phyloP scores from a whole-genome alignment of 768 basidiomycete species.

The Auricularia cornea region DNA sequence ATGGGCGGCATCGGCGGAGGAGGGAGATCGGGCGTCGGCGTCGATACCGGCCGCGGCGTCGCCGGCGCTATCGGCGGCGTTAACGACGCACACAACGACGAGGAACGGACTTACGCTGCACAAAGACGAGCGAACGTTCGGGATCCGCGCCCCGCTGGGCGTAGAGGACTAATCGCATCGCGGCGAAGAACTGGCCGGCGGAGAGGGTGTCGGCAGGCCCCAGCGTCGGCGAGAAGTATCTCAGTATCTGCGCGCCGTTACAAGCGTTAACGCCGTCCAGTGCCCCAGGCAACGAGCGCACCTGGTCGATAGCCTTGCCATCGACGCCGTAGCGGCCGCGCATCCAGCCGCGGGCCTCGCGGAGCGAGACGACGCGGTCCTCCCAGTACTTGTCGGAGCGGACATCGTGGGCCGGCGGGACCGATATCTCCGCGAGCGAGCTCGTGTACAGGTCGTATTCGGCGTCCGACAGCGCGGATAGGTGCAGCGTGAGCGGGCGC shows the following conservation, averaged over 20 bases:
- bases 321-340: slow-evolving; percentile 54
- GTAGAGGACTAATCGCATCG: slow-evolving; percentile 57
- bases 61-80: too few species aligned
- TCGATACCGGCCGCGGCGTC: too few species aligned
- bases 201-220: slow-evolving; percentile 44
- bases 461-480: slow-evolving; percentile 65
- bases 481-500: slow-evolving; percentile 57
- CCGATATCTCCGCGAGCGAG: slow-evolving; percentile 44
- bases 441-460: slow-evolving; percentile 64
- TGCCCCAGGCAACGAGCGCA: slow-evolving; percentile 14
- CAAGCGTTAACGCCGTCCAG: neutral
- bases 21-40: neutral
- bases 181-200: slow-evolving; percentile 72
- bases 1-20: neutral
- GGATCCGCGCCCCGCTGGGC: slow-evolving; percentile 52
- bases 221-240: slow-evolving; percentile 51
- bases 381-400: slow-evolving; percentile 44
- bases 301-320: slow-evolving; percentile 48
- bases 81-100: too few species aligned
- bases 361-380: slow-evolving; percentile 41
- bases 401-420: slow-evolving; percentile 1
- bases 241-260: slow-evolving; percentile 45
- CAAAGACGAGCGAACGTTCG: slow-evolving; percentile 61
- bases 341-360: slow-evolving; percentile 70
- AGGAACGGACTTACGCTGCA: slow-evolving; percentile 48